These are phyloP conservation scores for Xerocomellus intermedius DNA, from an alignment of 768 basidiomycete species.

Conservation along the genomic window DNA sequence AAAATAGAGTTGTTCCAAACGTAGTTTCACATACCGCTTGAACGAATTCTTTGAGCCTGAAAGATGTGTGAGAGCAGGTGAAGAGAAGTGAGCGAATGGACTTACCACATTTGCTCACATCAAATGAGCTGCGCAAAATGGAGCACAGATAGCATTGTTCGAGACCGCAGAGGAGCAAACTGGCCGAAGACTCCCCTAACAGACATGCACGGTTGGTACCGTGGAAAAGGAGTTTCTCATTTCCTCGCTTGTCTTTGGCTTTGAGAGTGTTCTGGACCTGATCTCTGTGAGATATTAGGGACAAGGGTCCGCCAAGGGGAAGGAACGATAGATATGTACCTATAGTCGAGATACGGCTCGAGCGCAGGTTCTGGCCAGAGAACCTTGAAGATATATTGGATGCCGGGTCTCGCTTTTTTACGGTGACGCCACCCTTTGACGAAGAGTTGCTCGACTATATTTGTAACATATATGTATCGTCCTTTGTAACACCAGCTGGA, in stretches of 20 bases:
- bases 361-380: constrained; percentile 44
- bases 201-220: constrained; percentile 61
- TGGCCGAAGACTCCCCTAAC: constrained; percentile 50
- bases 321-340: constrained; percentile 34
- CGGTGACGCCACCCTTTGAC: constrained; percentile 56
- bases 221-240: constrained; percentile 64
- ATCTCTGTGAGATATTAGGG: constrained; percentile 15
- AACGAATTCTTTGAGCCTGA: constrained; percentile 57
- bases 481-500: neutral
- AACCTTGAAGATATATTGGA: constrained; percentile 53
- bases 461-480: neutral
- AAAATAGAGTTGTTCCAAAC: neutral
- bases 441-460: constrained; percentile 50
- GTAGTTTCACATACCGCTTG: constrained; percentile 36
- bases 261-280: constrained; percentile 27
- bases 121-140: constrained; percentile 58
- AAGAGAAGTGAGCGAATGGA: neutral
- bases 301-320: constrained; percentile 16
- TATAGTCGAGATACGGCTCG: constrained; percentile 45
- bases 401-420: constrained; percentile 47
- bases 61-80: constrained; percentile 8
- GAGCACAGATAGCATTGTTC: constrained; percentile 54
- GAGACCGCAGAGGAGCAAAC: constrained; percentile 48
- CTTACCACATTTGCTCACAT: constrained; percentile 57
- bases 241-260: constrained; percentile 35